These are phyloP conservation scores for Botrytis hyacinthi DNA, from an alignment of 2,329 filamentous ascomycete species.

Conservation along the genomic window DNA sequence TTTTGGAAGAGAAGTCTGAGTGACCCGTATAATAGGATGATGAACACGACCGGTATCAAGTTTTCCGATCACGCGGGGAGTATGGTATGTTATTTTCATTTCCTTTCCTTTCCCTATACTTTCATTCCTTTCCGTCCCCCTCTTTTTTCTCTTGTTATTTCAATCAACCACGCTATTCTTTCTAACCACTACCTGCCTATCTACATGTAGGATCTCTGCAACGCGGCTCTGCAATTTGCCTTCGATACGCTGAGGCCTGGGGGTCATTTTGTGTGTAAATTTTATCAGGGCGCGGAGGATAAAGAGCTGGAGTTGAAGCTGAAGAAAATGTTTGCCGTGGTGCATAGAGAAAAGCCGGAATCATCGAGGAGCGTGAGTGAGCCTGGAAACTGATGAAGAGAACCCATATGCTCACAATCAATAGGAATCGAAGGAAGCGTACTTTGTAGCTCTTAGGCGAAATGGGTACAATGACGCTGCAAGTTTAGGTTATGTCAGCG, in stretches of 20 bases:
- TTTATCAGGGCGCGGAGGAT: constrained; percentile 89
- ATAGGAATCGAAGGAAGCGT: constrained; percentile 81
- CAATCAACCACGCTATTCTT: too few relatives aligned
- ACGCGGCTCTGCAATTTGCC: constrained; percentile 79
- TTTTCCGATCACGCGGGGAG: constrained; percentile 90
- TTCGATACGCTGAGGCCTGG: constrained; percentile 78
- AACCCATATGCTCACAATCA: constrained; percentile 18
- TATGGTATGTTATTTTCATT: constrained; percentile 65
- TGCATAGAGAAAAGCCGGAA: constrained; percentile 86
- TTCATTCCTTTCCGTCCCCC: too few relatives aligned
- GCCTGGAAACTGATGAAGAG: neutral
- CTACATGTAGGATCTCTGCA: constrained; percentile 75
- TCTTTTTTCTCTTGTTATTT: too few relatives aligned
- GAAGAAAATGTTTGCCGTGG: constrained; percentile 73
- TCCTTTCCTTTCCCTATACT: too few relatives aligned
- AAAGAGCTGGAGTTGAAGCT: constrained; percentile 73
- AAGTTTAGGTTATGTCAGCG: constrained; percentile 10
- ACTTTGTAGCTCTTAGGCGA: constrained; percentile 75
- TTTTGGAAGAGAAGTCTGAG: constrained; percentile 86
- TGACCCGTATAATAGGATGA: constrained; percentile 97
- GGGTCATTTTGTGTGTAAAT: constrained; percentile 95
- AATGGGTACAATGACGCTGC: constrained; percentile 48
- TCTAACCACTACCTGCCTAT: neutral
- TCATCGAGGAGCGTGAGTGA: constrained; percentile 76
- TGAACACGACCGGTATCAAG: constrained; percentile 90